A percentile compares a stretch with the other conserved stretches of the same genome.
Conservation (phyloP, 2,329 filamentous ascomycete species). For the Davidsoniella neocaledoniae region DNA sequence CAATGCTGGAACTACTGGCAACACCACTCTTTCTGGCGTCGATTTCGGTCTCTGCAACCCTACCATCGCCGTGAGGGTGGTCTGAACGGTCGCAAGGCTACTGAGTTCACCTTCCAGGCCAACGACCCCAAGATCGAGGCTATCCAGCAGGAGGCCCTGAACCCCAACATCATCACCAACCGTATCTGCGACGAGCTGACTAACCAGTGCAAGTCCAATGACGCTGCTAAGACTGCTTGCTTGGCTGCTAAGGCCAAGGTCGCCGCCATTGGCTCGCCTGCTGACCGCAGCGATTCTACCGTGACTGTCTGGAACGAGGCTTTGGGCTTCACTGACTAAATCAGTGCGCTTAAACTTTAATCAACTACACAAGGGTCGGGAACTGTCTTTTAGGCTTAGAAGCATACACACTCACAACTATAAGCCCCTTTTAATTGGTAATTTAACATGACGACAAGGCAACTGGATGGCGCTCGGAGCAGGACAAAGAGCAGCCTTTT, state of each 20-base stretch:
- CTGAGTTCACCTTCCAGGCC: slow-evolving; percentile 52
- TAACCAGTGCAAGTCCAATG: slow-evolving; percentile 48
- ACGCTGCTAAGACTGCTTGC: slow-evolving; percentile 38
- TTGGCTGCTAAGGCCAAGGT: slow-evolving; percentile 29
- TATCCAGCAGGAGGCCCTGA: slow-evolving; percentile 47
- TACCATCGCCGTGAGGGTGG: slow-evolving; percentile 44
- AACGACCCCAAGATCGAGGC: slow-evolving; percentile 42
- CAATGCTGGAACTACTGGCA: slow-evolving; percentile 12
- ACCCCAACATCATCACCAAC: slow-evolving; percentile 60
- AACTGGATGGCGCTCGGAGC: slow-evolving; percentile 2
- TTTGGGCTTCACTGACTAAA: slow-evolving; percentile 10
- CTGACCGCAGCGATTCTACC: slow-evolving; percentile 11
- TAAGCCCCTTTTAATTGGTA: background rate
- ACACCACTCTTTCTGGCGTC: slow-evolving; percentile 21
- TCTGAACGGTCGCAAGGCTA: slow-evolving; percentile 35
- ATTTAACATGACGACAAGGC: background rate
- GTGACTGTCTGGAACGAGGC: slow-evolving; percentile 13
- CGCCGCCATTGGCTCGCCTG: slow-evolving; percentile 12
- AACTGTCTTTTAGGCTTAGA: background rate
- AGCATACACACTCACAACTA: background rate
- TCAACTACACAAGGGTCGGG: background rate
- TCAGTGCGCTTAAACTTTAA: background rate
- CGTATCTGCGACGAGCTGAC: slow-evolving; percentile 51
- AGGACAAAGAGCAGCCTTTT: background rate
- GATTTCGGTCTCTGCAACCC: slow-evolving; percentile 39